A percentile compares a stretch with the other conserved stretches of the same genome.
Conservation (phyloP, 2,329 filamentous ascomycete species). For the Fusarium guadeloupense region DNA sequence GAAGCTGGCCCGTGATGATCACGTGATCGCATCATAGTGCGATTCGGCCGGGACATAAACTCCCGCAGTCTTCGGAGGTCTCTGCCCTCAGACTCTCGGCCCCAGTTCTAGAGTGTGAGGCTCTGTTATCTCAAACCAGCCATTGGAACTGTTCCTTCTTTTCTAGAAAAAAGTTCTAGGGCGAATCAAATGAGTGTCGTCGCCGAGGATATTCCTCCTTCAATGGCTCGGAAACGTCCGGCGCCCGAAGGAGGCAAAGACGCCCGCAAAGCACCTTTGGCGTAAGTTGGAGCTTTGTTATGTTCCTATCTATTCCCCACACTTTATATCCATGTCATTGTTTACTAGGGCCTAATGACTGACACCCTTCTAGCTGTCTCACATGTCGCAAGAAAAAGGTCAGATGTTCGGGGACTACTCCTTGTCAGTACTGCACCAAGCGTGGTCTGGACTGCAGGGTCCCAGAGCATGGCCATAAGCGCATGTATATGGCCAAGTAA, state of each 20-base stretch:
- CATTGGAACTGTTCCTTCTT: not conserved
- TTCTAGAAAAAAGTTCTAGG: not conserved
- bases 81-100: conserved; percentile 10
- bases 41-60: conserved; percentile 18
- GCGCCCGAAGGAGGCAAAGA: conserved; percentile 34
- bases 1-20: conserved; percentile 10
- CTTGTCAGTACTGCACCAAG: conserved; percentile 41
- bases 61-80: conserved; percentile 22
- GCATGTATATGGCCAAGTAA: conserved; percentile 42
- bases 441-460: conserved; percentile 41
- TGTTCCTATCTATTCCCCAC: conserved; percentile 20
- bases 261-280: conserved; percentile 39
- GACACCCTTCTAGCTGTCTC: conserved; percentile 31
- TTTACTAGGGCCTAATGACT: not conserved
- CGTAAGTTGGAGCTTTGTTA: conserved; percentile 25
- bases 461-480: conserved; percentile 42
- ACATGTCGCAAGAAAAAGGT: conserved; percentile 44
- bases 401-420: conserved; percentile 40
- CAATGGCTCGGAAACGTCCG: conserved; percentile 40
- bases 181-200: conserved; percentile 18
- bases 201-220: conserved; percentile 24
- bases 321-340: not conserved
- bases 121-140: not conserved
- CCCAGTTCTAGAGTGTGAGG: conserved; percentile 15
- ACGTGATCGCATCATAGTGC: conserved; percentile 26